Conservation (phyloP, 257 asterid genomes). For the Fraxinus americana region DNA sequence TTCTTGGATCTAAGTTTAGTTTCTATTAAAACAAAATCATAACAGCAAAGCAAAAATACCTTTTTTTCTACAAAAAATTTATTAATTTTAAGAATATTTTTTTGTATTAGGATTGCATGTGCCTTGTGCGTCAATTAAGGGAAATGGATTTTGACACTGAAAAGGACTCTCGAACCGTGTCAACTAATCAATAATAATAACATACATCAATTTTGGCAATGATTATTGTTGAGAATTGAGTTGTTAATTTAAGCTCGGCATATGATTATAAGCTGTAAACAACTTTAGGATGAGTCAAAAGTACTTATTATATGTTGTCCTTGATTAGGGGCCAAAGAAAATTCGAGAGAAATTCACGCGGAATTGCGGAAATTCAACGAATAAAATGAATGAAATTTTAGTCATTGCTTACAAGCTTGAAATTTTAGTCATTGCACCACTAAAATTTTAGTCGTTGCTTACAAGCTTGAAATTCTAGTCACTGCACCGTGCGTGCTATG, state of each 20-base stretch:
- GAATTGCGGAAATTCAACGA: not conserved
- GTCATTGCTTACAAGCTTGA: no score
- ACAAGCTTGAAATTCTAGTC: no score
- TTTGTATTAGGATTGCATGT: not conserved
- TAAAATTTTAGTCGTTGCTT: no score
- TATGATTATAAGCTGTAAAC: conserved; percentile 20
- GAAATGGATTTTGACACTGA: not conserved
- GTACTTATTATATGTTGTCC: not conserved
- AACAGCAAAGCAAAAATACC: not conserved
- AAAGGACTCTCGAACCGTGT: not conserved
- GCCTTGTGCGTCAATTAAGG: not conserved
- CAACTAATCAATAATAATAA: not conserved
- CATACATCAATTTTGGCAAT: not conserved
- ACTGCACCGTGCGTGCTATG: no score
- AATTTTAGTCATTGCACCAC: no score
- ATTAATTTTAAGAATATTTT: not conserved
- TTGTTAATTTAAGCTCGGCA: not conserved
- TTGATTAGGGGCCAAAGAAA: not conserved
- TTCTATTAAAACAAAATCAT: not conserved
- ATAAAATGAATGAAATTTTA: not conserved
- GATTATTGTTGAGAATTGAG: not conserved
- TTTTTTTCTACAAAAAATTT: not conserved
- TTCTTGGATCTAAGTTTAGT: not conserved
- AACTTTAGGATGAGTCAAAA: conserved; percentile 21
- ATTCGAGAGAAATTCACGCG: not conserved